Evolutionary conservation across 768 basidiomycete species (phyloP).

Genomic region (Suillus brevipes): DNA sequence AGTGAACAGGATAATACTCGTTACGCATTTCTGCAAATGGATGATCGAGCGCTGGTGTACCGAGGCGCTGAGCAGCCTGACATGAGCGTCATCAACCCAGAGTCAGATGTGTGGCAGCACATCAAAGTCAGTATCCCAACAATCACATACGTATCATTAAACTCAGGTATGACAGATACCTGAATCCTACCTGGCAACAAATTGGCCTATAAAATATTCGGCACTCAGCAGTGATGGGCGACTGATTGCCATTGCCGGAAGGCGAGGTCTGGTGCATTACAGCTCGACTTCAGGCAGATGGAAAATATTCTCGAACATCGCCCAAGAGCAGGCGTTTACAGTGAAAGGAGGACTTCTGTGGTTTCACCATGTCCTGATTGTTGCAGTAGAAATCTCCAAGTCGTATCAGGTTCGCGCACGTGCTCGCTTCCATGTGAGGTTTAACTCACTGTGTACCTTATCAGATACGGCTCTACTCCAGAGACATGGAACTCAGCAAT

Average conservation of each 20-base stretch:
- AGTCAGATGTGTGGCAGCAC: slow-evolving; percentile 97
- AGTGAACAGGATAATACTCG: slow-evolving; percentile 85
- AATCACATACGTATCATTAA: slow-evolving; percentile 2
- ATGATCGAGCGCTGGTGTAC: slow-evolving; percentile 91
- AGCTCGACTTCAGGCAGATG: slow-evolving; percentile 93
- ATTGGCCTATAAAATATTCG: slow-evolving; percentile 95
- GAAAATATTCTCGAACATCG: slow-evolving; percentile 82
- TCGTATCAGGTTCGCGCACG: slow-evolving; percentile 63
- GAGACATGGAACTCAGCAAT: slow-evolving; percentile 84
- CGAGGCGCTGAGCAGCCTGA: slow-evolving; percentile 97
- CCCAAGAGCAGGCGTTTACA: slow-evolving; percentile 83
- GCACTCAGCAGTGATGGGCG: slow-evolving; percentile 88
- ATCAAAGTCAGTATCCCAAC: slow-evolving; percentile 64
- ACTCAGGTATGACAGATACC: slow-evolving; percentile 64
- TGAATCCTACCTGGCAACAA: slow-evolving; percentile 79
- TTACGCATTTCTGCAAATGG: slow-evolving; percentile 94
- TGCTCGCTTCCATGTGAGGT: slow-evolving; percentile 3
- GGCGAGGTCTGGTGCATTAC: slow-evolving; percentile 89
- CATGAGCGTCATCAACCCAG: slow-evolving; percentile 97
- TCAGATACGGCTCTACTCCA: slow-evolving; percentile 91
- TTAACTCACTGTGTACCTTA: slow-evolving; percentile 4
- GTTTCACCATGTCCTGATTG: slow-evolving; percentile 96
- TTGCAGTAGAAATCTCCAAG: slow-evolving; percentile 80
- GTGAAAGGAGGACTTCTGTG: slow-evolving; percentile 92
- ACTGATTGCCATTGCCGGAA: slow-evolving; percentile 89